These are phyloP conservation scores for Aspergillus cavernicola DNA, from an alignment of 495 filamentous ascomycete genomes.

Conservation along the genomic window DNA sequence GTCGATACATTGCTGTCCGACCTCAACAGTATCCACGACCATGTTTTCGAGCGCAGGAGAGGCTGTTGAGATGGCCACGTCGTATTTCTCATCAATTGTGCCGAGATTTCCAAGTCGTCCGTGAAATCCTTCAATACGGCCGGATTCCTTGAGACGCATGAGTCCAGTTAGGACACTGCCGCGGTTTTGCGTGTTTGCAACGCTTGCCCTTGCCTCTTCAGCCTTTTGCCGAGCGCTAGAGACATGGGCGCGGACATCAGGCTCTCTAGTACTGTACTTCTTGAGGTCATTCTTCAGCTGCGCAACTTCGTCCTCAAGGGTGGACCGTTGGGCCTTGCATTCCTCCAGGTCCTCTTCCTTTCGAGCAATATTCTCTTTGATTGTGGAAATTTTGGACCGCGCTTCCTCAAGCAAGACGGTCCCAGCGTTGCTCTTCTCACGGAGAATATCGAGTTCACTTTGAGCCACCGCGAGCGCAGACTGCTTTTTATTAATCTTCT, in stretches of 20 bases:
- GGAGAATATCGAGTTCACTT: slow-evolving; percentile 86
- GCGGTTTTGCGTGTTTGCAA: slow-evolving; percentile 84
- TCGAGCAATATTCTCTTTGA: slow-evolving; percentile 61
- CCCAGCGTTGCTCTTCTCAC: slow-evolving; percentile 82
- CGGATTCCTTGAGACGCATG: slow-evolving; percentile 93
- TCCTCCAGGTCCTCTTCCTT: slow-evolving; percentile 76
- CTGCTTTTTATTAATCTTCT: slow-evolving; percentile 92
- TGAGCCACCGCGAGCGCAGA: slow-evolving; percentile 91
- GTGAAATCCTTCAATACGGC: slow-evolving; percentile 94
- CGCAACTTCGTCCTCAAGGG: slow-evolving; percentile 68
- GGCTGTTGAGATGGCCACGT: slow-evolving; percentile 94
- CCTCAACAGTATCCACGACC: slow-evolving; percentile 91
- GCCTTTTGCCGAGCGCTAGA: slow-evolving; percentile 89
- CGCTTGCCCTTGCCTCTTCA: slow-evolving; percentile 85
- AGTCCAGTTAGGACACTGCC: slow-evolving; percentile 88
- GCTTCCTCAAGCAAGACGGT: slow-evolving; percentile 78
- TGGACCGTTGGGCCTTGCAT: slow-evolving; percentile 64
- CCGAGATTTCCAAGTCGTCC: slow-evolving; percentile 92
- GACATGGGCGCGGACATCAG: slow-evolving; percentile 72
- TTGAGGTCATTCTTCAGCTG: slow-evolving; percentile 68
- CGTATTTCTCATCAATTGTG: slow-evolving; percentile 90
- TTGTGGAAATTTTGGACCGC: slow-evolving; percentile 69
- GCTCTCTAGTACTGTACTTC: slow-evolving; percentile 70
- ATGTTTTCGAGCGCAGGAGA: slow-evolving; percentile 90
- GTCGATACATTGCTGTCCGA: slow-evolving; percentile 95